phyloP scores from a whole-genome alignment of 495 filamentous ascomycete genomes.

The Lepidopterella palustris region DNA sequence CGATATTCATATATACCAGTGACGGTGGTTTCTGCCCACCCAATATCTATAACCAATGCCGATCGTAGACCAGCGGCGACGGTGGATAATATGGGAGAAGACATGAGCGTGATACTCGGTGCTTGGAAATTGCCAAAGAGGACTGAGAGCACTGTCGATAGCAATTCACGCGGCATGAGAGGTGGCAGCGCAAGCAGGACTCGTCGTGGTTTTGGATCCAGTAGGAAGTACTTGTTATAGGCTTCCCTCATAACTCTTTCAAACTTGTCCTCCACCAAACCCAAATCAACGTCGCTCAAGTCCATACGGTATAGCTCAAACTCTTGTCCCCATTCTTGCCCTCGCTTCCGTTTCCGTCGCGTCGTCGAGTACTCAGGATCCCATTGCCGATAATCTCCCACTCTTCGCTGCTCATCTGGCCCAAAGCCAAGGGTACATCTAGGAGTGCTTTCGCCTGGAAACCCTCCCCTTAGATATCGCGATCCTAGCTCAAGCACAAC shows the following conservation, averaged over 20 bases:
- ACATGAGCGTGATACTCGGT: slow-evolving; percentile 74
- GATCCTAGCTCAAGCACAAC: slow-evolving; percentile 78
- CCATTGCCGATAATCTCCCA: slow-evolving; percentile 76
- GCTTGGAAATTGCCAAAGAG: slow-evolving; percentile 74
- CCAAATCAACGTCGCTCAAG: slow-evolving; percentile 62
- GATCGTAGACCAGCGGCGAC: slow-evolving; percentile 75
- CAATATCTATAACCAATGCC: slow-evolving; percentile 77
- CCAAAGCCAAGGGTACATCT: slow-evolving; percentile 65
- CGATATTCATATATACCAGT: slow-evolving; percentile 85
- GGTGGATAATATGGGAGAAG: slow-evolving; percentile 62
- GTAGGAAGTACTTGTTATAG: slow-evolving; percentile 67
- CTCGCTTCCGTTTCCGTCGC: slow-evolving; percentile 39
- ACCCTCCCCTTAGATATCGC: slow-evolving; percentile 73
- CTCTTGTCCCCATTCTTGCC: slow-evolving; percentile 57
- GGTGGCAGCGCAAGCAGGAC: slow-evolving; percentile 69
- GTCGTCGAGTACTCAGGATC: slow-evolving; percentile 47
- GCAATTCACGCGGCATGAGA: slow-evolving; percentile 65
- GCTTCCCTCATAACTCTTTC: slow-evolving; percentile 77
- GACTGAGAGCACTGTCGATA: slow-evolving; percentile 66
- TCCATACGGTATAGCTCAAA: slow-evolving; percentile 81
- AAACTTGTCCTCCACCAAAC: slow-evolving; percentile 78
- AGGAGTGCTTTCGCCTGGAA: slow-evolving; percentile 72
- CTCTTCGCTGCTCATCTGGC: slow-evolving; percentile 66
- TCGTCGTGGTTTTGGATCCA: slow-evolving; percentile 68
- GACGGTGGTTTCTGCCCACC: slow-evolving; percentile 81